Conservation (phyloP, 2,329 filamentous ascomycete genomes). For the Colletotrichum sidae region DNA sequence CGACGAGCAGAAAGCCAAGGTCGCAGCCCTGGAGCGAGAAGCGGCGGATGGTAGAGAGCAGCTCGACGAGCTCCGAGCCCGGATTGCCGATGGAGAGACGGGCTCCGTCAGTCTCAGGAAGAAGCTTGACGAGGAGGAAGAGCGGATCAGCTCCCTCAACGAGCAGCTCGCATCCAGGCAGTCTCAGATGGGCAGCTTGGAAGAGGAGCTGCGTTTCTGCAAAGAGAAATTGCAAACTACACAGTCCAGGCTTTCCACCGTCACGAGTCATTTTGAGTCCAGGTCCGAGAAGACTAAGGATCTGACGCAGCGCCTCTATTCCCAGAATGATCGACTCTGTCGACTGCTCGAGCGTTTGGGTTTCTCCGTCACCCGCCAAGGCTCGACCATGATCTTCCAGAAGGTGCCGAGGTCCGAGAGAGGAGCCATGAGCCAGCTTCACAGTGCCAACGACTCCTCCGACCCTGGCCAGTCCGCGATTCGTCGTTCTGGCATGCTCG, state of each 20-base stretch:
- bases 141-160: constrained; percentile 73
- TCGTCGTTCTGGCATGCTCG: constrained; percentile 64
- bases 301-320: constrained; percentile 83
- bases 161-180: constrained; percentile 80
- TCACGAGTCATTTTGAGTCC: constrained; percentile 72
- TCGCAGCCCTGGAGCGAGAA: constrained; percentile 65
- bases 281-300: constrained; percentile 83
- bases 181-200: constrained; percentile 79
- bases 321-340: constrained; percentile 85
- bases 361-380: constrained; percentile 81
- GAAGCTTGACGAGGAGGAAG: constrained; percentile 80
- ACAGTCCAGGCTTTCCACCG: constrained; percentile 62
- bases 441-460: constrained; percentile 69
- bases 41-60: constrained; percentile 75
- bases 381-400: constrained; percentile 79
- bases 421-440: constrained; percentile 53
- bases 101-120: constrained; percentile 83
- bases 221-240: constrained; percentile 72
- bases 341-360: constrained; percentile 88
- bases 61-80: constrained; percentile 74
- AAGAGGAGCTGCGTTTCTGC: constrained; percentile 78
- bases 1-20: constrained; percentile 65
- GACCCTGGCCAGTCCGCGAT: constrained; percentile 62
- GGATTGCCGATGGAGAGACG: constrained; percentile 85
- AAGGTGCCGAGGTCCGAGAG: constrained; percentile 74